These are phyloP conservation scores for Trichoderma harzianum DNA, from an alignment of 2,329 filamentous ascomycete genomes.

Conservation along the genomic window DNA sequence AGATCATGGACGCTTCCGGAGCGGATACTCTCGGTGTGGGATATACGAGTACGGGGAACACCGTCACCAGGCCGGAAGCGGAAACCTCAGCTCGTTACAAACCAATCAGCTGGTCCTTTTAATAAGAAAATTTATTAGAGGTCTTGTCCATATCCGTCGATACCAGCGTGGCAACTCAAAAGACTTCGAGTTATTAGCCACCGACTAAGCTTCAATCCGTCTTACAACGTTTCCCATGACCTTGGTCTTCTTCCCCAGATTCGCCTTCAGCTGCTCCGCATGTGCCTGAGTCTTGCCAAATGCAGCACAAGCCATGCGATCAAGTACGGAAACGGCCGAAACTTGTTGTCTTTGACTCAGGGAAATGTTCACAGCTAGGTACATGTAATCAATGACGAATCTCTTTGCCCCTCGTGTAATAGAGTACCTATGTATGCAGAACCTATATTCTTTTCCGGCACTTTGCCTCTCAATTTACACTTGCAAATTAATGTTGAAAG, in stretches of 20 bases:
- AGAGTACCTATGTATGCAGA: background rate
- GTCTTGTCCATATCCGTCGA: background rate
- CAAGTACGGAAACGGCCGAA: background rate
- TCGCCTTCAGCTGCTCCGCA: background rate
- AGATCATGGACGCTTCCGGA: background rate
- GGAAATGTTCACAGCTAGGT: background rate
- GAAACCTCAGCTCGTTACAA: background rate
- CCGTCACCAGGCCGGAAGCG: background rate
- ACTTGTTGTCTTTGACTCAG: background rate
- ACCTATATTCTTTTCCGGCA: background rate
- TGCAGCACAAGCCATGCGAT: background rate
- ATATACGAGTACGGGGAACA: background rate
- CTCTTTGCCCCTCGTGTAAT: background rate
- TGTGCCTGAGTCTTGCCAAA: background rate
- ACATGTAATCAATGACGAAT: background rate
- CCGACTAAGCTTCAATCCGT: background rate
- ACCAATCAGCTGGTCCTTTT: background rate
- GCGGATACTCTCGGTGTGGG: background rate
- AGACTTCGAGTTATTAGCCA: background rate
- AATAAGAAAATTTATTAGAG: background rate
- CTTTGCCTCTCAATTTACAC: too few species aligned
- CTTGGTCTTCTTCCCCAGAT: background rate
- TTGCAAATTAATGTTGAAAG: too few species aligned
- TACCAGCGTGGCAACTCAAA: background rate
- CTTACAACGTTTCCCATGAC: background rate